Evolutionary conservation across 1,139 yeast genomes (phyloP).

Genomic region (Blastobotrys serpentis): DNA sequence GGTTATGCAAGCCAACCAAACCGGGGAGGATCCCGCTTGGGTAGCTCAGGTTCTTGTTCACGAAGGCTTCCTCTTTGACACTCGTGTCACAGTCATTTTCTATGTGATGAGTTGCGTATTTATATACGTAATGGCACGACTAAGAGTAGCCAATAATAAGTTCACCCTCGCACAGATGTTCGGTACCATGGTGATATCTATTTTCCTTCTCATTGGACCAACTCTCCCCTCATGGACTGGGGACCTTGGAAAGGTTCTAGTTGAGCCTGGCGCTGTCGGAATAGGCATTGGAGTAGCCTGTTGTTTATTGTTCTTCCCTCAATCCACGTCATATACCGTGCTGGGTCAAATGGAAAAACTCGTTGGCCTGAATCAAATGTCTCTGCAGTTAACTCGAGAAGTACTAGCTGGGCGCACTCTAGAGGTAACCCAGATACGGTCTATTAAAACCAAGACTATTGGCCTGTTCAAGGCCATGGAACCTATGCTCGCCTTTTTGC

Average conservation of each 20-base stretch:
- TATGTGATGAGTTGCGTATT: conserved; percentile 5
- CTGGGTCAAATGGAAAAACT: conserved; percentile 1
- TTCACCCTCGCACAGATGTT: conserved; percentile 2
- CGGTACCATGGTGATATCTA: background rate
- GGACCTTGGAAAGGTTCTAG: background rate
- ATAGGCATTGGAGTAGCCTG: background rate
- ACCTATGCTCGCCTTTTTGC: conserved; percentile 5
- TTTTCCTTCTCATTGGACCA: conserved; percentile 2
- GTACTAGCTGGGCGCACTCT: background rate
- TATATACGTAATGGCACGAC: conserved; percentile 1
- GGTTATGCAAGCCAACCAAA: background rate
- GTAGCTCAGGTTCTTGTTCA: conserved; percentile 5
- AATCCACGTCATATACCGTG: conserved; percentile 6
- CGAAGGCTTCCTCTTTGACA: conserved; percentile 5
- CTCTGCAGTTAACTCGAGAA: background rate
- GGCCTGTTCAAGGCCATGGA: background rate
- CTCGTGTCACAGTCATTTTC: conserved; percentile 4
- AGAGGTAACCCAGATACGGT: background rate
- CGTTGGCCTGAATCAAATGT: background rate
- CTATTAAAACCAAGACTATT: background rate
- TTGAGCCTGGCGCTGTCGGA: conserved; percentile 6
- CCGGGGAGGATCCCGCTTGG: conserved; percentile 2
- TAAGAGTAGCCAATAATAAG: conserved; percentile 1
- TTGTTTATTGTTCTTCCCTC: conserved; percentile 4
- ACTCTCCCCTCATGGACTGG: conserved; percentile 2